A percentile compares a stretch with the other conserved stretches of the same genome.
These are phyloP conservation scores for Debaryomyces sp. DNA, from an alignment of 1,139 yeast genomes.

Conservation along the genomic window DNA sequence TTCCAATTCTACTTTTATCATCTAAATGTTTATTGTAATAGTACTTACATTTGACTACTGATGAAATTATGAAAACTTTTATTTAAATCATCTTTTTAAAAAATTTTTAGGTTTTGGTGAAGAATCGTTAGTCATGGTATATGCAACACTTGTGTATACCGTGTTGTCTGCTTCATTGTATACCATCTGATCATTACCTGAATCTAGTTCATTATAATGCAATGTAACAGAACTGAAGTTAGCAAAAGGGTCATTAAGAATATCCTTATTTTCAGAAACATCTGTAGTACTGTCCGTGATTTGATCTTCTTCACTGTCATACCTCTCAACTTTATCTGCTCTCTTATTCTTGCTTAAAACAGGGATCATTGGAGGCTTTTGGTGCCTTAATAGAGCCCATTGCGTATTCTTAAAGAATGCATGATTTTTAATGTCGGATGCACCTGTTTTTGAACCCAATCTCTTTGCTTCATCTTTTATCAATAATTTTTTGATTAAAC, in stretches of 20 bases:
- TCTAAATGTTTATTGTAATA: too few relatives aligned
- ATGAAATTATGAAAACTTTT: background rate
- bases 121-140: conserved; percentile 50
- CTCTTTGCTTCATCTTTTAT: conserved; percentile 88
- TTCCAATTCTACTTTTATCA: too few relatives aligned
- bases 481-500: conserved; percentile 74
- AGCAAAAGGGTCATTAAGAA: conserved; percentile 73
- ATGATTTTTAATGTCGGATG: conserved; percentile 89
- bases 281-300: background rate
- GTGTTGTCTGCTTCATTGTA: conserved; percentile 54
- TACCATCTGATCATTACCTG: conserved; percentile 37
- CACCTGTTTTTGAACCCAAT: conserved; percentile 90
- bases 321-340: conserved; percentile 23
- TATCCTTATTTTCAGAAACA: conserved; percentile 17
- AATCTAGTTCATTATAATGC: conserved; percentile 64
- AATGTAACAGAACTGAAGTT: conserved; percentile 88
- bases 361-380: conserved; percentile 94
- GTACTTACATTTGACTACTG: background rate
- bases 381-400: conserved; percentile 93
- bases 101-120: conserved; percentile 40
- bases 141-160: conserved; percentile 66
- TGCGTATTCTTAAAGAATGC: conserved; percentile 87
- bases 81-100: conserved; percentile 23
- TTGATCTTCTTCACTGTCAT: conserved; percentile 12
- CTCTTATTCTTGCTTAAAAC: conserved; percentile 63